A percentile compares a stretch with the other conserved stretches of the same genome.
Conservation (phyloP, 441 rosid species). For the Populus hybrid region DNA sequence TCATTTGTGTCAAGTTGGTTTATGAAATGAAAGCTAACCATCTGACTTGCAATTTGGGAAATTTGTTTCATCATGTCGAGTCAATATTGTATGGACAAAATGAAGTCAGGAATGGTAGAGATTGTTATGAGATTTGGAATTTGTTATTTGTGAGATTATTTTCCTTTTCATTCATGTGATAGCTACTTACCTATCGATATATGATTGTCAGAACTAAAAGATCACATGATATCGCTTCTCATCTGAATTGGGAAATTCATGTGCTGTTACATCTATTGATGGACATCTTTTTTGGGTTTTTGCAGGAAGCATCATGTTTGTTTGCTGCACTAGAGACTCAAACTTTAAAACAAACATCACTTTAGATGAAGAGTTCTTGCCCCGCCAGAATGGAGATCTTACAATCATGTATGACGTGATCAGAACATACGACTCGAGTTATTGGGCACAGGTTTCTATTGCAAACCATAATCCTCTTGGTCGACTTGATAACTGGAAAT, state of each 20-base stretch:
- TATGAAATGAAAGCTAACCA: background rate
- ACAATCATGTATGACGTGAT: slow-evolving; percentile 86
- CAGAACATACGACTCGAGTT: slow-evolving; percentile 55
- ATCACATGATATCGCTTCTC: background rate
- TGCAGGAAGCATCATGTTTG: slow-evolving; percentile 57
- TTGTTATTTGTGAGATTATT: background rate
- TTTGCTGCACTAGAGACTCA: slow-evolving; percentile 58
- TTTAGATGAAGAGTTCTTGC: slow-evolving; percentile 47
- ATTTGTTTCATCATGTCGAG: background rate
- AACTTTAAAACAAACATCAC: slow-evolving; percentile 43
- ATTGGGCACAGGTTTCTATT: slow-evolving; percentile 74
- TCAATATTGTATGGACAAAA: background rate
- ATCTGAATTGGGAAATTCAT: background rate
- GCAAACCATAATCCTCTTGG: slow-evolving; percentile 77
- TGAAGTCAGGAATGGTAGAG: background rate
- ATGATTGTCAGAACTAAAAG: background rate
- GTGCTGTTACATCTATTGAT: background rate
- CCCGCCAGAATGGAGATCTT: slow-evolving; percentile 77
- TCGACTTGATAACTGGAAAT: slow-evolving; percentile 88
- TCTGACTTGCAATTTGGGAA: background rate
- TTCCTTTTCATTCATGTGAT: background rate
- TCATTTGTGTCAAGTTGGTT: background rate
- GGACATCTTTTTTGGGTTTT: background rate
- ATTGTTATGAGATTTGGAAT: background rate
- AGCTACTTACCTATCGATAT: background rate